A percentile compares a stretch with the other conserved stretches of the same genome.
Evolutionary conservation across 2,329 filamentous ascomycete species (phyloP).

Genomic region (Capronia americana): DNA sequence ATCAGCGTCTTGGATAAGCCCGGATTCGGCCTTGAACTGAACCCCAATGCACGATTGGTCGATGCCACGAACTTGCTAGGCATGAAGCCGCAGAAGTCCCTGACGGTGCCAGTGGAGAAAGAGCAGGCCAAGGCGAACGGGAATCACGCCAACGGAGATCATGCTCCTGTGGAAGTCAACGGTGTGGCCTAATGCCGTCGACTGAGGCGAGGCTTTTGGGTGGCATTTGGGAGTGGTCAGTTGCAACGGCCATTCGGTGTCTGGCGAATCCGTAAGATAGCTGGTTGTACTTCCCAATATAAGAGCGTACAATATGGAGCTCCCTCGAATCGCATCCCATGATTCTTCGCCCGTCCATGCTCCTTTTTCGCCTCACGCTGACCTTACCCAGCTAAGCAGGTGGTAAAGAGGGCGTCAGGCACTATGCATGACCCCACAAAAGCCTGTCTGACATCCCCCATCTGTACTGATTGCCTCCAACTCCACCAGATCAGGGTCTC

Average conservation of each 20-base stretch:
- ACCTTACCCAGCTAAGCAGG: neutral
- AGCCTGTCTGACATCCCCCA: neutral
- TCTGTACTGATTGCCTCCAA: neutral
- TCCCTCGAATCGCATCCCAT: neutral
- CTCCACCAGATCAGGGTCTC: constrained; percentile 6
- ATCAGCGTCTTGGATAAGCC: constrained; percentile 83
- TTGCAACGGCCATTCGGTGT: neutral
- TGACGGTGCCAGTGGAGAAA: constrained; percentile 44
- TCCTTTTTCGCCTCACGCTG: neutral
- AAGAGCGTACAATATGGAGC: neutral
- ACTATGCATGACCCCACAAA: constrained; percentile 14
- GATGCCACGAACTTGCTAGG: constrained; percentile 75
- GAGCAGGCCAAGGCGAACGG: constrained; percentile 8
- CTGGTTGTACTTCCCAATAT: neutral
- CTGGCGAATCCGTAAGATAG: neutral
- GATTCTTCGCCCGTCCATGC: neutral
- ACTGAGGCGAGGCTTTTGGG: neutral
- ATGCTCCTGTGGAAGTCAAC: neutral
- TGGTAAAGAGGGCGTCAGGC: neutral
- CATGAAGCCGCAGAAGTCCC: constrained; percentile 62
- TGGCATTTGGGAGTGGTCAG: neutral
- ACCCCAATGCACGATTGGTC: constrained; percentile 79
- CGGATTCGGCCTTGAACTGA: constrained; percentile 87
- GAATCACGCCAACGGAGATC: constrained; percentile 5
- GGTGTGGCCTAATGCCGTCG: neutral